Evolutionary conservation across 2,329 filamentous ascomycete species (phyloP), one percentile per base, ranked within the genome.

Genomic region (Aspergillus pseudoviridinutans): DNA sequence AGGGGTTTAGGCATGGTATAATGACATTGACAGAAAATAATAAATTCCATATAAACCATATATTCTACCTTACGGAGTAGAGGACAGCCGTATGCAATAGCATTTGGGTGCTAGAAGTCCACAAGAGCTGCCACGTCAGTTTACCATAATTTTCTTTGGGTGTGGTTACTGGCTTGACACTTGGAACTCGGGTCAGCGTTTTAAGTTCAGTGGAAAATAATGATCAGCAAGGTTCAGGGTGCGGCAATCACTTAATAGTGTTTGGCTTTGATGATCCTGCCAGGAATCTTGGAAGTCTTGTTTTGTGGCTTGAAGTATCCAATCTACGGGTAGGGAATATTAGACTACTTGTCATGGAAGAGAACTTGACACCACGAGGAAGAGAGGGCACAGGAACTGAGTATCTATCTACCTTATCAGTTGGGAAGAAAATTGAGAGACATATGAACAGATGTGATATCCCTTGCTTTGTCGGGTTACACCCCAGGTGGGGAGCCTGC

Each of bases 1-100:
- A 25, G 24, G 24, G 24, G 38, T 38, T 53, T 55, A 32, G 55
- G 56, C 54, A 57, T 57, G 14, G 32, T 38, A 38, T 35, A 35
- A 35, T 38, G 32, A 17, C 14, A 38, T 17, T 38, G 32, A 29
- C 28, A 29, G 28, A 17, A 17, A 12, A 5, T 7, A 35, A 35
- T 35, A 17, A 17, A 17, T 6, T 38, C 32, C 32, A 17, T 38
- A 7, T 14, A 38, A 38, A 32, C 12, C 5, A 7, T 4, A 17
- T 17, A 35, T 35, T 10, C 28, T 28, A 10, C 4, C 12, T 25
- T 25, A 25, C 3, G 24, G 24, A 25, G 24, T 17, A 14, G 12
- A 35, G 32, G 32, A 35, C 32, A 38, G 6, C 14, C 14, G 32
- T 38, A 38, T 14, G 32, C 14, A 32, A 32, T 14, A 32, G 4